Base-by-base conservation (phyloP, 164 flowering plant genomes). In the Umbellularia californica region DNA sequence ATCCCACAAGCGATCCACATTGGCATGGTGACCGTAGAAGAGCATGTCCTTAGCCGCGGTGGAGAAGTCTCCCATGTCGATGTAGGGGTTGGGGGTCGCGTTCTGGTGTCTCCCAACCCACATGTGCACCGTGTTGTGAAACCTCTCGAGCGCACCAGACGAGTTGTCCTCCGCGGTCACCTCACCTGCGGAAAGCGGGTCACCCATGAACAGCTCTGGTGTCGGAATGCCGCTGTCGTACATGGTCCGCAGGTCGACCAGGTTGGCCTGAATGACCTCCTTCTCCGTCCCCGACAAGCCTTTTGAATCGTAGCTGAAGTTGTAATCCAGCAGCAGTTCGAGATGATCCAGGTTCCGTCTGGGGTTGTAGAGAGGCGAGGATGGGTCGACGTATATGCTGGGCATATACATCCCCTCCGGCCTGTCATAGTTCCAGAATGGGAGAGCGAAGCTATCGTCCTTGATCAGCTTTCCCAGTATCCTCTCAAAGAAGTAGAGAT, bases 401-500 rank as follows among this genome's bases (percentile, higher is more conserved):
- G 70, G 76, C 20, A 73, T 23, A 22, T 0, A 3, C 76, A 73
- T 73, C 50, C 76, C 76, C 3, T 47, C 70, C 1, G 24, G 60
- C 17, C 3, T 6, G 15, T 73, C 76, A 14, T 60, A 73, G 64
- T 65, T 73, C 76, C 76, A 73, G 66, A 65, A 65, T 60, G 76
- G 76, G 30, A 72, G 68, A 0, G 75, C 69, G 27, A 63, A 35
- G 58, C 33, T 41, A 3, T 64, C 75, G 24, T 73, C 76, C 20
- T 22, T 28, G n/a, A 66, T 51, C 33, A 73, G 52, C 22, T 50
- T 65, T 0, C 70, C 70, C 1, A 73, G 64, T 63, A 73, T 73
- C 47, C 27, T 41, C 70, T 73, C 76, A 41, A 41, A 73, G 76
- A 73, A 73, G 64, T 73, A 73, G 70, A 73, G 15, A 27, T 73